phyloP scores from a whole-genome alignment of 2,329 filamentous ascomycete genomes.

The Cercospora zeina region DNA sequence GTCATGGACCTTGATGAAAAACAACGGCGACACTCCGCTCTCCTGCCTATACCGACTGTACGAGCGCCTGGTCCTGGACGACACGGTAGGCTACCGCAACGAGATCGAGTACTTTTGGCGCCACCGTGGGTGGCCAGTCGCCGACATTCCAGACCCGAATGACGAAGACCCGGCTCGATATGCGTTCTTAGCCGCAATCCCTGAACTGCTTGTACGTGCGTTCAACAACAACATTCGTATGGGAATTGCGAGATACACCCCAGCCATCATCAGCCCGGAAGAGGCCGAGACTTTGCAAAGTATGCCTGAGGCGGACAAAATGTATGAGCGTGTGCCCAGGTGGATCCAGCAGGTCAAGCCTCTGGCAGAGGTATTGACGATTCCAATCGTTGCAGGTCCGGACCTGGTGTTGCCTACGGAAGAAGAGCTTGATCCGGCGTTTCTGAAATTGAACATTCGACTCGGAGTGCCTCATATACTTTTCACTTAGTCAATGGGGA shows the following conservation, averaged over 20 bases:
- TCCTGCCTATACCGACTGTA: conserved; percentile 11
- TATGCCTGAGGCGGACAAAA: conserved; percentile 1
- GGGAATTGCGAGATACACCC: conserved; percentile 11
- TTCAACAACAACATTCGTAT: conserved; percentile 19
- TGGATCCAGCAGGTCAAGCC: conserved; percentile 12
- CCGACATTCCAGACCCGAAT: conserved; percentile 15
- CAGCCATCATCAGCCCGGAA: conserved; percentile 16
- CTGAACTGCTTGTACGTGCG: conserved; percentile 12
- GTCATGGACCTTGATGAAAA: conserved; percentile 5
- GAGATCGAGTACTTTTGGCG: conserved; percentile 20
- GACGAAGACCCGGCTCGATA: conserved; percentile 11
- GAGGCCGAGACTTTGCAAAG: conserved; percentile 11
- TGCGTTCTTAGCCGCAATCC: conserved; percentile 15
- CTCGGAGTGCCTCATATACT: conserved; percentile 11
- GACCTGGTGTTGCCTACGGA: not conserved
- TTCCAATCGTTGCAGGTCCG: not conserved
- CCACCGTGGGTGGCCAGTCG: conserved; percentile 12
- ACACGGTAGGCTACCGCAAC: conserved; percentile 16
- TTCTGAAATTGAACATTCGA: conserved; percentile 12
- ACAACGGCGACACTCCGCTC: conserved; percentile 1
- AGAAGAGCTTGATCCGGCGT: conserved; percentile 2
- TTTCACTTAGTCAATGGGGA: not conserved
- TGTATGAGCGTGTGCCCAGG: conserved; percentile 9
- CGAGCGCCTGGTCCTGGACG: conserved; percentile 15
- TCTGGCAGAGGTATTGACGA: not conserved